These are phyloP conservation scores for Capronia americana DNA, from an alignment of 2,329 filamentous ascomycete species.

Conservation along the genomic window DNA sequence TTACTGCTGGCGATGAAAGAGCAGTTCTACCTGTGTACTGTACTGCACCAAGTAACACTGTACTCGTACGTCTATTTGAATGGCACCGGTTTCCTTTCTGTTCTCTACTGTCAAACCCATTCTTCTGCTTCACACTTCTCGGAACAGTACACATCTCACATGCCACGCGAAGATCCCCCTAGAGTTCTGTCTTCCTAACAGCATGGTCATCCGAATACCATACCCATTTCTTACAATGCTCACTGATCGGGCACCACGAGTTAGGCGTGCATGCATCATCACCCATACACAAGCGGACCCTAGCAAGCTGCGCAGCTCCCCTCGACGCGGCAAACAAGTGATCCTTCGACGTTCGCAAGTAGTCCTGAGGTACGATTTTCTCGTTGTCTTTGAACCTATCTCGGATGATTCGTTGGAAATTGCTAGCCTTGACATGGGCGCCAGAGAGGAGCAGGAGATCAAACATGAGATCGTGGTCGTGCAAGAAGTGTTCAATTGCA, in stretches of 20 bases:
- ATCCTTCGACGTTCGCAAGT: conserved; percentile 13
- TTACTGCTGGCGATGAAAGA: no score
- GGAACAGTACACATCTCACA: neutral
- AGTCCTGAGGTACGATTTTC: conserved; percentile 19
- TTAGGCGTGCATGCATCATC: conserved; percentile 10
- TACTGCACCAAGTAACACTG: no score
- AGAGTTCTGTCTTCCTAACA: conserved; percentile 13
- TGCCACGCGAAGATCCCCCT: conserved; percentile 11
- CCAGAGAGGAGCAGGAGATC: conserved; percentile 21
- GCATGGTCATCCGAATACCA: conserved; percentile 5
- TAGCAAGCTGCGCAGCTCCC: conserved; percentile 15
- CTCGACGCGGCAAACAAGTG: conserved; percentile 20
- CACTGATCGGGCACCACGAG: conserved; percentile 18
- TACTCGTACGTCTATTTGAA: neutral
- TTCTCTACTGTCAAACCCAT: neutral
- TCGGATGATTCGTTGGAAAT: conserved; percentile 23
- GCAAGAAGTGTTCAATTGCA: conserved; percentile 13
- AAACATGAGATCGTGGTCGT: conserved; percentile 15
- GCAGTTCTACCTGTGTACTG: no score
- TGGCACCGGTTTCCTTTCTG: no score
- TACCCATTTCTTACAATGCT: conserved; percentile 19
- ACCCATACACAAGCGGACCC: conserved; percentile 11
- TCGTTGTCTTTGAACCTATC: conserved; percentile 19
- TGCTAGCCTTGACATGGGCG: conserved; percentile 7
- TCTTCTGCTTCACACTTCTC: neutral